These are phyloP conservation scores for Xylaria intraflava DNA, from an alignment of 495 filamentous ascomycete genomes.

Conservation along the genomic window DNA sequence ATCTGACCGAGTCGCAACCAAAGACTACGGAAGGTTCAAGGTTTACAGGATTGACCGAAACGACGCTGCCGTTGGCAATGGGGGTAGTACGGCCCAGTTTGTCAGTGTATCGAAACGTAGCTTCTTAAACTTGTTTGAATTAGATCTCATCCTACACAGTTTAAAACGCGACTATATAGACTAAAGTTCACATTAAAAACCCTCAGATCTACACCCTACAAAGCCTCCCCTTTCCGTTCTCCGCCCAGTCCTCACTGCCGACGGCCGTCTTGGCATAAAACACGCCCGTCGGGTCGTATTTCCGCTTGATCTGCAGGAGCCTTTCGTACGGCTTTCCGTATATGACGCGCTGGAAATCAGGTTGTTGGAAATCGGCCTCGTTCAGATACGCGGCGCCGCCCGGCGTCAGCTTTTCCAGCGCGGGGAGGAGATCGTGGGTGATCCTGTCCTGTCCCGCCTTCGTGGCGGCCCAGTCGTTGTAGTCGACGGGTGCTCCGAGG, in stretches of 20 bases:
- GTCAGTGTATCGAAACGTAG: too few species aligned
- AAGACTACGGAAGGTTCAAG: too few species aligned
- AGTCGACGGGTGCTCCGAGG: constrained; percentile 8
- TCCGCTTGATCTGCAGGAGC: constrained; percentile 36
- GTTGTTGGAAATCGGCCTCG: constrained; percentile 28
- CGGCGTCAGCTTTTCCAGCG: constrained; percentile 36
- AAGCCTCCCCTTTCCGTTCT: constrained; percentile 1
- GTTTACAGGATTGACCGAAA: too few species aligned
- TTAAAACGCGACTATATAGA: too few species aligned
- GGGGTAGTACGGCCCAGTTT: too few species aligned
- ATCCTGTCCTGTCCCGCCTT: background rate
- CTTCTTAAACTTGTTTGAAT: too few species aligned
- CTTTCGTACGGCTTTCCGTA: constrained; percentile 41
- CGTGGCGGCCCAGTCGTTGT: constrained; percentile 22
- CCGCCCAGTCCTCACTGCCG: constrained; percentile 25
- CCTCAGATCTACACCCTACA: background rate
- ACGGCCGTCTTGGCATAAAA: constrained; percentile 45
- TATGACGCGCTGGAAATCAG: constrained; percentile 36
- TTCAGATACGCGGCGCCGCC: constrained; percentile 41
- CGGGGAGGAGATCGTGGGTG: constrained; percentile 23
- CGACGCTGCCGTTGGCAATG: too few species aligned
- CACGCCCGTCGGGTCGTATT: constrained; percentile 41
- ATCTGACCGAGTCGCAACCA: too few species aligned
- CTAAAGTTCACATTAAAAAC: constrained; percentile 3
- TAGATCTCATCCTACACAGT: too few species aligned